Percentiles rank a stretch among this genome's conserved stretches.
These are phyloP conservation scores for Symbiodinium natans DNA, from an alignment of 73 alveolate species.

Conservation along the genomic window DNA sequence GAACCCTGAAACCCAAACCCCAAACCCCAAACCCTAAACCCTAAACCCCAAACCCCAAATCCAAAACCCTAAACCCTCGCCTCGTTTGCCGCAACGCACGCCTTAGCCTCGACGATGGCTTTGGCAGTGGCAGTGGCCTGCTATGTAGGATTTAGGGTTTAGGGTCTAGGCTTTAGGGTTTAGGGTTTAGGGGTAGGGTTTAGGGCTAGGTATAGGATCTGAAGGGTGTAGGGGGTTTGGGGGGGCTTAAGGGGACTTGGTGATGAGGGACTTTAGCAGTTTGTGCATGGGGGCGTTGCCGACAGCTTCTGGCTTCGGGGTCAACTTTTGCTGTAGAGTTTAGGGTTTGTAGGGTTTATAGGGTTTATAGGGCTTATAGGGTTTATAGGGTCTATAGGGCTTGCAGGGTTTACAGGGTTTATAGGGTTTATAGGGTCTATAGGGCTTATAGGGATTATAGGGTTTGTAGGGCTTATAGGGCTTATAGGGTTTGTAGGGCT, in stretches of 20 bases:
- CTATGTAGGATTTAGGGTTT: neutral
- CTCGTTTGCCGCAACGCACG: conserved; percentile 61
- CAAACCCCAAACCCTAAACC: too few relatives aligned
- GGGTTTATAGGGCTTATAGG: too few relatives aligned
- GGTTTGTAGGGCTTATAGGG: too few relatives aligned
- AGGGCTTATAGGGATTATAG: neutral
- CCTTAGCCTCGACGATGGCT: conserved; percentile 87
- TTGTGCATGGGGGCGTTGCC: too few relatives aligned
- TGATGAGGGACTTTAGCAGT: too few relatives aligned
- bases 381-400: neutral
- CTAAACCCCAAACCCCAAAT: too few relatives aligned
- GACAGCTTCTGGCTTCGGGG: too few relatives aligned
- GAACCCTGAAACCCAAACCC: too few relatives aligned
- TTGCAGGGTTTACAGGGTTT: neutral
- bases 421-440: neutral
- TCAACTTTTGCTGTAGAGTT: too few relatives aligned
- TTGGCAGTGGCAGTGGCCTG: conserved; percentile 88
- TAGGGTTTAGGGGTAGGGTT: neutral
- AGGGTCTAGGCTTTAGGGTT: neutral
- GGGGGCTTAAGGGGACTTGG: too few relatives aligned
- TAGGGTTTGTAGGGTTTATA: neutral
- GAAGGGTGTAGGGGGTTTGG: neutral
- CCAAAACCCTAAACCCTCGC: neutral
- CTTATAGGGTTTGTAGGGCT: too few relatives aligned
- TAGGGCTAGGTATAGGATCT: neutral